Base-by-base conservation (phyloP, 805 yeast genomes). In the Metschnikowia baotianmanensis region DNA sequence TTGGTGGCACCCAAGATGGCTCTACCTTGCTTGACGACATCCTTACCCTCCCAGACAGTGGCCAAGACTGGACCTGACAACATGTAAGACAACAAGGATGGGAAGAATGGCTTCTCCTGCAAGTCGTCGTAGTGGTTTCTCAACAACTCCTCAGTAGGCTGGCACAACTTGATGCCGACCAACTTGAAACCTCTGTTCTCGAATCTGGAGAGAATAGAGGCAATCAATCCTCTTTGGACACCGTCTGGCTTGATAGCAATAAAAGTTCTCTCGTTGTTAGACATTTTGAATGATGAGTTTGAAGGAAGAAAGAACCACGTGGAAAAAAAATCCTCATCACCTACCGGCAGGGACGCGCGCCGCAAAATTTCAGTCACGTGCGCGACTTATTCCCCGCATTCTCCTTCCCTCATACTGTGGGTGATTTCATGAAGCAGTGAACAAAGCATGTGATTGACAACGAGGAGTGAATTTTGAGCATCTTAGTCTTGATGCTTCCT, bases 21-120 rank as follows among this genome's bases (percentile, higher is more conserved):
- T 77, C 99, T 86, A 71, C 99, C 99, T 72, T 87, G 96, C 78
- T 91, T 90, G 72, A 93, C 99, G 69, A 82, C 99, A 65, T 93
- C 97, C 79, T 90, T 93, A 74, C 99, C 99, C 76, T 93, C 98
- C 99, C 99, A 93, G 61, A 90, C 97, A 69, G 96, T 93, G 61
- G 99, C 99, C 62, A 91, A 82, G 59, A 93, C 85, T 67, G 99
- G 99, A 61, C 99, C 99, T 56, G 96, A 88, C 67, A 79, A 77
- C 99, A 93, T 95, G 87, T 90, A 90, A 54, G 88, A 77, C 66
- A 87, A 80, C 72, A 93, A 80, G 52, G 95, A 86, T 68, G 98
- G 96, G 91, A 90, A 93, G 80, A 93, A 93, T 63, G 98, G 95
- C 81, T 93, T 93, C 63, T 80, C 72, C 69, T 85, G 90, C 71